phyloP scores from a whole-genome alignment of 257 asterid species.

The Solanum verrucosum region DNA sequence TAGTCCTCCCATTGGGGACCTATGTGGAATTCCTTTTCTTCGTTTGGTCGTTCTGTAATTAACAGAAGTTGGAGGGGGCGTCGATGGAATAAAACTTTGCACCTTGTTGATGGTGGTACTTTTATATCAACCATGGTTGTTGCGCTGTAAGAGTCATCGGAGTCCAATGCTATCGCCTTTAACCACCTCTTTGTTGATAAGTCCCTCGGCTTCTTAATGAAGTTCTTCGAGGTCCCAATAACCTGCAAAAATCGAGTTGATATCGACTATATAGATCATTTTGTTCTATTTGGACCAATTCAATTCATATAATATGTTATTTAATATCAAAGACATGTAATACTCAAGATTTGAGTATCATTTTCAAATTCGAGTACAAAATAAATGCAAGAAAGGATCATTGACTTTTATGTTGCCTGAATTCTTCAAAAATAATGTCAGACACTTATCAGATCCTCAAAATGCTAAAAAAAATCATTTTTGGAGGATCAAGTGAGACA shows the following conservation, averaged over 20 bases:
- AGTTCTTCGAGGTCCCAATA: constrained; percentile 35
- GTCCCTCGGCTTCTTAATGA: constrained; percentile 6
- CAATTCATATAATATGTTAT: not conserved
- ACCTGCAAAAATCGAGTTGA: constrained; percentile 15
- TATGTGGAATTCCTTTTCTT: constrained; percentile 28
- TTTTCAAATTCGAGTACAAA: not conserved
- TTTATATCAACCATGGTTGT: not conserved
- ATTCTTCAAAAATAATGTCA: not conserved
- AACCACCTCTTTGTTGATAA: not conserved
- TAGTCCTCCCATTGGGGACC: constrained; percentile 28
- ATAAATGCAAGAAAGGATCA: not conserved
- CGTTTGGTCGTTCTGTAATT: constrained; percentile 18
- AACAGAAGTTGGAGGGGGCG: constrained; percentile 20
- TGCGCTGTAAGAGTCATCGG: constrained; percentile 3
- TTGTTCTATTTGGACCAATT: not conserved
- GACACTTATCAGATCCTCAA: too few relatives aligned
- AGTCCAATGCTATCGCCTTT: constrained; percentile 12
- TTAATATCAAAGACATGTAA: not conserved
- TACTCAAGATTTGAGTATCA: not conserved
- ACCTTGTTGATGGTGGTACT: not conserved
- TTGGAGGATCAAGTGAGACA: not conserved
- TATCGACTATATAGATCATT: not conserved
- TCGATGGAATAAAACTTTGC: constrained; percentile 20
- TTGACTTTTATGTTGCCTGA: too few relatives aligned
- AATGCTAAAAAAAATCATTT: not conserved